Conservation (phyloP, 495 filamentous ascomycete genomes). For the Penicillium herquei region DNA sequence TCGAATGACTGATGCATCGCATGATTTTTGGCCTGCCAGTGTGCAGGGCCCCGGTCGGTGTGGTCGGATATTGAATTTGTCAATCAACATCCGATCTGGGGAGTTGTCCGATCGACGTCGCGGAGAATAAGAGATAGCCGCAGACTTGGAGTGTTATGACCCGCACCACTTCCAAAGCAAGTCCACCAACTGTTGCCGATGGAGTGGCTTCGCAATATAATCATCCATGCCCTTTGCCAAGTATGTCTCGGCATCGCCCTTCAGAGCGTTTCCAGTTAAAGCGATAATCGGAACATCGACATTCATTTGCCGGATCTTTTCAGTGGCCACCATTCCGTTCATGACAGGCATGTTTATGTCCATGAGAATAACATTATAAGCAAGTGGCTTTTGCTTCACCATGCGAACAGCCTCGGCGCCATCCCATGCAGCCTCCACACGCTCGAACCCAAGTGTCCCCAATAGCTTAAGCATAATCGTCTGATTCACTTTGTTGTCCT, state of each 20-base stretch:
- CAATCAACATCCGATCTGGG: no score
- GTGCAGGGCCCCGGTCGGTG: no score
- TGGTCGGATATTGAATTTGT: no score
- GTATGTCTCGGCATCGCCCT: conserved; percentile 58
- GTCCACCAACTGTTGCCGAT: conserved; percentile 41
- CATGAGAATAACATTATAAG: conserved; percentile 56
- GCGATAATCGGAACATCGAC: conserved; percentile 58
- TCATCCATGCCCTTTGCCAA: conserved; percentile 62
- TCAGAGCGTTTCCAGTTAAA: conserved; percentile 62
- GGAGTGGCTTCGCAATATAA: conserved; percentile 61
- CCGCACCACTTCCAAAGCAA: conserved; percentile 41
- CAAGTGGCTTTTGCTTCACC: conserved; percentile 46
- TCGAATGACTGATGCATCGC: background rate
- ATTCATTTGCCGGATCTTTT: conserved; percentile 55
- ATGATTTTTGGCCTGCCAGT: no score
- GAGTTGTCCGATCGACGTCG: no score
- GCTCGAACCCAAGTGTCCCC: conserved; percentile 50
- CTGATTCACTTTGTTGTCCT: conserved; percentile 64
- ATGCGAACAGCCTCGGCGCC: conserved; percentile 56
- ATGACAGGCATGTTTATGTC: conserved; percentile 76
- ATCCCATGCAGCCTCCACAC: conserved; percentile 53
- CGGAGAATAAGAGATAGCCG: no score
- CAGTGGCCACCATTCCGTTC: conserved; percentile 64
- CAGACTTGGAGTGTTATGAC: conserved; percentile 6
- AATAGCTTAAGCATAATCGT: conserved; percentile 61